Conservation (phyloP, 2,329 filamentous ascomycete species). For the Celoporthe dispersa region DNA sequence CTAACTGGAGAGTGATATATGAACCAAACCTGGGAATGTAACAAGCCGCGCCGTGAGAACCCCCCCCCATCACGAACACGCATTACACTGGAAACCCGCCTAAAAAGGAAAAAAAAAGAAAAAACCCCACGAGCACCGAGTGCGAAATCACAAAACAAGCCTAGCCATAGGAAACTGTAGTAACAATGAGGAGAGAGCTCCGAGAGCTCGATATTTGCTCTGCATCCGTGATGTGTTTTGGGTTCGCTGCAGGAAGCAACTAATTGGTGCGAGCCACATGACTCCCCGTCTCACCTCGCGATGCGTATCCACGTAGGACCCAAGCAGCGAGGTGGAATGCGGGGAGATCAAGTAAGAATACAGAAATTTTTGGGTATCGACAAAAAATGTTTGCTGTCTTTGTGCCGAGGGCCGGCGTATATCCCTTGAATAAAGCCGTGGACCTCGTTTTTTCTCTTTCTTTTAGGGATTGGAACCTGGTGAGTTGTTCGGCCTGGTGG, state of each 20-base stretch:
- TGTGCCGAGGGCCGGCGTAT: background rate
- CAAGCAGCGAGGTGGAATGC: constrained; percentile 4
- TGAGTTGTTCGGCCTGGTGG: background rate
- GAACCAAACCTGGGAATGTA: constrained; percentile 23
- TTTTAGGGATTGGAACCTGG: background rate
- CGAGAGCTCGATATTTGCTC: background rate
- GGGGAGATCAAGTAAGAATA: constrained; percentile 29
- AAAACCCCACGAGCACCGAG: constrained; percentile 26
- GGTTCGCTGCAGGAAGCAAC: background rate
- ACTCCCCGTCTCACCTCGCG: constrained; percentile 10
- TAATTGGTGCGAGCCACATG: background rate
- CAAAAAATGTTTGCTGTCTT: constrained; percentile 27
- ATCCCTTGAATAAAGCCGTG: background rate
- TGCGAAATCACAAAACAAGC: constrained; percentile 20
- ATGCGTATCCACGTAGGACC: constrained; percentile 8
- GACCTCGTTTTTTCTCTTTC: background rate
- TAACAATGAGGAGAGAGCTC: constrained; percentile 6
- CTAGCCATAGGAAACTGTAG: constrained; percentile 21
- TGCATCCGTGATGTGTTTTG: background rate
- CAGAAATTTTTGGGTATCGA: constrained; percentile 31
- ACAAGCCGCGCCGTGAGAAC: constrained; percentile 23
- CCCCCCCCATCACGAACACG: constrained; percentile 27
- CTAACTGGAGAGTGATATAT: constrained; percentile 27
- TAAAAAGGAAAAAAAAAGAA: constrained; percentile 13
- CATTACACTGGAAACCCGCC: constrained; percentile 29